Base-by-base conservation (phyloP, 2,329 filamentous ascomycete species). In the Falciphora oryzae region DNA sequence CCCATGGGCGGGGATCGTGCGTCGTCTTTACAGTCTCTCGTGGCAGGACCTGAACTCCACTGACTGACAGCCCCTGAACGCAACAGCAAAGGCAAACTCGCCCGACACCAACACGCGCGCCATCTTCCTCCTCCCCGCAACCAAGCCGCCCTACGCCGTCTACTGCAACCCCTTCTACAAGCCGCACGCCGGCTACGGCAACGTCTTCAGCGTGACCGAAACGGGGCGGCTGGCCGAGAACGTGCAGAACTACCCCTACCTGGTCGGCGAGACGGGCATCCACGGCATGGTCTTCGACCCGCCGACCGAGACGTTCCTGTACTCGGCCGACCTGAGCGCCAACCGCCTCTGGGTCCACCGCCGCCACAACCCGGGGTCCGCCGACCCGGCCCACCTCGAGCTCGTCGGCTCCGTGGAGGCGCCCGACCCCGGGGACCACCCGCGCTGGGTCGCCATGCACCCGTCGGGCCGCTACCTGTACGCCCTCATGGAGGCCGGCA, bases 121-220 rank as follows among this genome's bases (percentile, higher is more conserved):
- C 71, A 96, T 96, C 76, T 96, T 96, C 80, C 84, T 94, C 65
- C 86, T 96, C 62, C 89, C 92, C 35, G 90, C 91, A 28, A 84
- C 88, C 70, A 85, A 91, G 71, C 83, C 91, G 1, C 92, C 92
- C 0, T 91, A 92, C 75, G 86, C 85, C 70, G 90, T 96, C 67
- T 96, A 96, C 78, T 91, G 90, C 75, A 95, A 95, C 75, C 92
- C 92, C 11, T 96, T 96, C 77, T 96, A 96, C 81, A 86, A 91
- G 67, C 62, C 62, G 31, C 84, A 93, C 74, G 92, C 92, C 53
- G 91, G 91, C 68, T 89, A 86, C 73, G 91, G 92, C 66, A 92
- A 93, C 73, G 85, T 96, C 73, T 92, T 92, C 77, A 81, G 83
- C 63, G 84, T 88, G 62, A 81, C 84, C 60, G 65, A 74, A 11